Base-by-base conservation (phyloP, 176 grass and related monocot genomes). In the Oropetium thomaeum region DNA sequence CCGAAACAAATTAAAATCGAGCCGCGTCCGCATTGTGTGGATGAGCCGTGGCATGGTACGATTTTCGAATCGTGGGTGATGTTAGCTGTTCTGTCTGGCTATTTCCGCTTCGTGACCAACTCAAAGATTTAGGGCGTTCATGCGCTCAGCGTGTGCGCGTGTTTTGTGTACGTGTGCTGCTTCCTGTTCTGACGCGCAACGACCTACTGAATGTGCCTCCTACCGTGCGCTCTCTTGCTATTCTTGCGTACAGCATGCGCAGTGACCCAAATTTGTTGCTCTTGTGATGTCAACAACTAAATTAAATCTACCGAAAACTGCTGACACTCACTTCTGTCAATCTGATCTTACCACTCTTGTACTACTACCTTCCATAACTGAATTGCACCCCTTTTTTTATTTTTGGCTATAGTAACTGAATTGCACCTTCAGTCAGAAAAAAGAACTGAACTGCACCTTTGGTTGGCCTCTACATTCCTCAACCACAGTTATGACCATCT, bases 81-180 rank as follows among this genome's bases (percentile, higher is more conserved):
- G 44, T 33, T n/a, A n/a, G n/a, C n/a, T n/a, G n/a, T n/a, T n/a
- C n/a, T 31, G 41, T 61, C 11, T 29, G 12, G 5, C 1, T 28
- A 7, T 23, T 71, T 51, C 30, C 39, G 1, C 23, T 71, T 51
- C 30, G 48, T 4, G 40, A 11, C 19, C 11, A 1, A 11, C 29
- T 10, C 13, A 35, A 30, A 3, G 45, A 26, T 14, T 30, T 31
- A 65, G 55, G 11, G 44, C 29, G 57, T 58, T 87, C 85, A 87
- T 66, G 85, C 73, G 5, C 15, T 40, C 51, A 32, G 83, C 62
- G 69, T 79, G 75, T 72, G 29, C 73, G 41, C 73, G 58, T 28
- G 59, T 67, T 73, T 19, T 26, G 30, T 79, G 69, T 17, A 32
- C 40, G 52, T 54, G 11, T 17, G 63, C 67, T 54, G 22, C n/a